A percentile compares a stretch with the other conserved stretches of the same genome.
phyloP scores from a whole-genome alignment of 2,329 filamentous ascomycete species.

The Talaromyces verruculosus region DNA sequence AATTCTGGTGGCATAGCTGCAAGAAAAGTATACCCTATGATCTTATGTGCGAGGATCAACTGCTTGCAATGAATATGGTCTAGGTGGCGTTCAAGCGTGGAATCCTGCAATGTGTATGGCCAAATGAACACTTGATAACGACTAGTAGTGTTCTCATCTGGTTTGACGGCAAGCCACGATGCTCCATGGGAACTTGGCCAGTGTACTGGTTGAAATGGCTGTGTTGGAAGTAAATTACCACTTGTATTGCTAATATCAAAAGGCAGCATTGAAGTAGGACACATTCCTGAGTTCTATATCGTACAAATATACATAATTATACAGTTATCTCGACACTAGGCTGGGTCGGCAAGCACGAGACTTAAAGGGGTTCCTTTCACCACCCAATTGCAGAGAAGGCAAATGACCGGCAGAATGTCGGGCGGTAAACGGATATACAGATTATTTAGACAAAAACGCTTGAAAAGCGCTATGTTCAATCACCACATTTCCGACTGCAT shows the following conservation, averaged over 20 bases:
- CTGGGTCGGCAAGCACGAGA: neutral
- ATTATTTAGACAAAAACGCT: conserved; percentile 78
- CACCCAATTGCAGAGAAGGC: neutral
- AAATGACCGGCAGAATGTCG: neutral
- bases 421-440: neutral
- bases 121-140: too few relatives aligned
- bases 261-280: neutral
- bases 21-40: too few relatives aligned
- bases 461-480: conserved; percentile 97
- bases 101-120: too few relatives aligned
- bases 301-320: conserved; percentile 3
- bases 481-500: conserved; percentile 77
- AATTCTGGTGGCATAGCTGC: too few relatives aligned
- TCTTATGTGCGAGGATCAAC: too few relatives aligned
- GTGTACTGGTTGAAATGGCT: too few relatives aligned
- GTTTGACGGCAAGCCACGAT: too few relatives aligned
- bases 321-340: neutral
- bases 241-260: neutral
- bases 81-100: too few relatives aligned
- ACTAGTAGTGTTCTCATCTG: too few relatives aligned
- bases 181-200: too few relatives aligned
- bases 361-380: neutral
- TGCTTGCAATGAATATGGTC: too few relatives aligned
- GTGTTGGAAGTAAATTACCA: too few relatives aligned
- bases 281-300: neutral